phyloP scores from a whole-genome alignment of 2,329 filamentous ascomycete species.

The Metarhizium guizhouense region DNA sequence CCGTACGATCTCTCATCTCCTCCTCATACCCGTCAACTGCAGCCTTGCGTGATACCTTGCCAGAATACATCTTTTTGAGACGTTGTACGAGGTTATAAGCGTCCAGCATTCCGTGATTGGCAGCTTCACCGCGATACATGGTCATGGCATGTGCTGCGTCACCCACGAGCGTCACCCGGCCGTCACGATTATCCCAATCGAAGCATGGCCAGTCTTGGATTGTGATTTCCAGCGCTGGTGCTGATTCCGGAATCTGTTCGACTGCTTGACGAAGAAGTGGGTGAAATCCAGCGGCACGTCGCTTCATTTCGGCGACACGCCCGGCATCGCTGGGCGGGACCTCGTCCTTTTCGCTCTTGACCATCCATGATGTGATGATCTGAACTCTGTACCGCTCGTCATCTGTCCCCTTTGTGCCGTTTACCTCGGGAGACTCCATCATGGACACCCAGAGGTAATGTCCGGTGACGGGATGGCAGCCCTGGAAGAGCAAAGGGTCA shows the following conservation, averaged over 20 bases:
- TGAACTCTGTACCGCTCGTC: slow-evolving; percentile 30
- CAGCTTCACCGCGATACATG: slow-evolving; percentile 37
- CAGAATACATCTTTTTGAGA: slow-evolving; percentile 12
- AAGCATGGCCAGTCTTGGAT: slow-evolving; percentile 27
- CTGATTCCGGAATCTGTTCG: slow-evolving; percentile 32
- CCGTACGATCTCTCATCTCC: slow-evolving; percentile 19
- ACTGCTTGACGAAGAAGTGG: slow-evolving; percentile 32
- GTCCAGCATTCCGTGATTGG: slow-evolving; percentile 32
- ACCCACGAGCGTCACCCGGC: slow-evolving; percentile 38
- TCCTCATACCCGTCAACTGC: slow-evolving; percentile 20
- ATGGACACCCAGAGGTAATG: slow-evolving; percentile 42
- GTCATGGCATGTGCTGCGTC: slow-evolving; percentile 53
- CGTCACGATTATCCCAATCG: slow-evolving; percentile 32
- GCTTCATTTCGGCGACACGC: slow-evolving; percentile 31
- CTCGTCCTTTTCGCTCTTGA: slow-evolving; percentile 22
- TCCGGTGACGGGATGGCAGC: slow-evolving; percentile 39
- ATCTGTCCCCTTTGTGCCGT: slow-evolving; percentile 22
- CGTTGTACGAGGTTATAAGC: slow-evolving; percentile 20
- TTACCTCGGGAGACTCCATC: slow-evolving; percentile 30
- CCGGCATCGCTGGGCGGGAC: slow-evolving; percentile 22
- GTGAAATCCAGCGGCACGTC: slow-evolving; percentile 20
- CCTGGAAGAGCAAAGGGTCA: slow-evolving; percentile 47
- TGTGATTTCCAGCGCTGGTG: slow-evolving; percentile 25
- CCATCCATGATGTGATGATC: slow-evolving; percentile 37
- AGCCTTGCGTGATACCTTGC: slow-evolving; percentile 4